Evolutionary conservation across 495 filamentous ascomycete genomes (phyloP).

Genomic region (Lepraria neglecta): DNA sequence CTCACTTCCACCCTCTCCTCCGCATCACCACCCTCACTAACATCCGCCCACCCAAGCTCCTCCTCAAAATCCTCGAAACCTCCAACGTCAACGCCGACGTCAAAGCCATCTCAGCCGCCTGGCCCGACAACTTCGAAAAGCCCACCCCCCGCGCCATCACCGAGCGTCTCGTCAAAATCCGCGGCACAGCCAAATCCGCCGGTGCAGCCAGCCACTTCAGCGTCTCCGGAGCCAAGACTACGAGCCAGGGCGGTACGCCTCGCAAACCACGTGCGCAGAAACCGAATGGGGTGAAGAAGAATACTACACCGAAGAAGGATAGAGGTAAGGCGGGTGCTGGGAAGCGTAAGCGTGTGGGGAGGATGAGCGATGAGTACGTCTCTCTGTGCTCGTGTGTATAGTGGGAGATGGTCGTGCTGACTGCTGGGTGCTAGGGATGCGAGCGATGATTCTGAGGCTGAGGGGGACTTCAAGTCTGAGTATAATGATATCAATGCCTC

Average conservation of each 20-base stretch:
- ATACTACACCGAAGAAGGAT: constrained; percentile 9
- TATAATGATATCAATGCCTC: neutral
- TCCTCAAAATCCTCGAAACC: constrained; percentile 44
- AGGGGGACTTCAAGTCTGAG: neutral
- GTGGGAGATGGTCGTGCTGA: neutral
- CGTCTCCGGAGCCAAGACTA: constrained; percentile 1
- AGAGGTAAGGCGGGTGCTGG: neutral
- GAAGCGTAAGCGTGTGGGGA: neutral
- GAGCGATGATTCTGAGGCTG: neutral
- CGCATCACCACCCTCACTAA: neutral
- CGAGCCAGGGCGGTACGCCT: constrained; percentile 8
- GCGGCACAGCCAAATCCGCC: constrained; percentile 26
- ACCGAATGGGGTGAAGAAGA: neutral
- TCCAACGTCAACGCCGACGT: constrained; percentile 38
- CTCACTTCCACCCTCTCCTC: constrained; percentile 3
- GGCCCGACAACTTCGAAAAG: constrained; percentile 32
- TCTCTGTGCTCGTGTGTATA: too few relatives aligned
- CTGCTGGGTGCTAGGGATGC: neutral
- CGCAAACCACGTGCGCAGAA: constrained; percentile 2
- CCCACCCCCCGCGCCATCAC: constrained; percentile 46
- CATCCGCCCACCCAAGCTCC: constrained; percentile 32
- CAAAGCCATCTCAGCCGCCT: constrained; percentile 37
- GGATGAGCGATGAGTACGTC: constrained; percentile 11
- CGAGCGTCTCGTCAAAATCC: constrained; percentile 43
- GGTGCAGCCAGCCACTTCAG: constrained; percentile 9